Base-by-base conservation (phyloP, 2,329 filamentous ascomycete genomes). In the Cadophora gregata region DNA sequence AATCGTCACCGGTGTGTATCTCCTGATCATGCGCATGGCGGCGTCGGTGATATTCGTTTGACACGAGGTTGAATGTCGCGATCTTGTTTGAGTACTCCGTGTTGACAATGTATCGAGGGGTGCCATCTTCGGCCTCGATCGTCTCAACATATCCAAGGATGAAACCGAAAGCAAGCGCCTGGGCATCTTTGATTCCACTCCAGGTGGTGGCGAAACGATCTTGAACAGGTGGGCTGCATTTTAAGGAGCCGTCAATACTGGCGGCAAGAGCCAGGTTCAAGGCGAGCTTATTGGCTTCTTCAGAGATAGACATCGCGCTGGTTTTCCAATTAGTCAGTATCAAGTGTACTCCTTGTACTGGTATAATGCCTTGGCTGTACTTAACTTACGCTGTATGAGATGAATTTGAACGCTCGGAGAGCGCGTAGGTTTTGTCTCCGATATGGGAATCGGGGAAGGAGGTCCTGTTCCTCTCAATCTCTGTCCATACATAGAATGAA, bases 151-250 rank as follows among this genome's bases (percentile, higher is more conserved):
- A 7, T 1, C 24, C 12, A 5, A 51, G 27, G 8, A 16, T 4
- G 7, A 27, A 3, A 12, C 48, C 48, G 19, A 56, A 56, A 8
- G 19, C 53, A 3, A 56, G 4, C 14, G 53, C 31, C 5, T 10
- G 29, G 5, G 31, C 7, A 25, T 58, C 31, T 1, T 12, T 5
- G 10, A 10, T 10, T 21, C 31, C 31, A 7, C 6, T 42, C 53
- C 53, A 58, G n/a, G 9, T 25, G 31, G 53, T 58, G 7, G 31
- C 25, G 53, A 58, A 58, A 3, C 31, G 53, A 58, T 58, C 53
- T 25, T 25, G 31, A 25, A 24, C 25, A 1, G 8, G 33, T 19
- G 31, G n/a, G 29, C 5, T 33, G 5, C 2, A 3, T 33, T 29
- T 21, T 1, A 31, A 38, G 53, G 21, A n/a, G 9, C n/a, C 19